Evolutionary conservation across 345 rosid species (phyloP).

Genomic region (Citrus mangshanensis): DNA sequence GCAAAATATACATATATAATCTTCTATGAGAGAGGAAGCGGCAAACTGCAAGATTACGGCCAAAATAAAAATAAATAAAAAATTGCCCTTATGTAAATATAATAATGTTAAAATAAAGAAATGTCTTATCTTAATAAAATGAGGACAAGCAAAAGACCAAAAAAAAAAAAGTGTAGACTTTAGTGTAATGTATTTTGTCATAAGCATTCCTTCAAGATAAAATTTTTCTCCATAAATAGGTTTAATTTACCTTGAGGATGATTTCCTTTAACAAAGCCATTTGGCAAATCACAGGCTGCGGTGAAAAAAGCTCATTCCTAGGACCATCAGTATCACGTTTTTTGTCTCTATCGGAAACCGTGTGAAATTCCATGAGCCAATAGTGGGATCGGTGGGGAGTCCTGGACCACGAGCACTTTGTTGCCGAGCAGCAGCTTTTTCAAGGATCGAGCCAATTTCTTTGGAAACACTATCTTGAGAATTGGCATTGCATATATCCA

Average conservation of each 20-base stretch:
- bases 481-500: too few species aligned
- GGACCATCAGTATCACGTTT: slow-evolving; percentile 13
- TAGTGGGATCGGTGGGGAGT: neutral
- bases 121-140: neutral
- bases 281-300: neutral
- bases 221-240: neutral
- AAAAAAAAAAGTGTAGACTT: too few species aligned
- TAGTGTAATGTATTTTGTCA: too few species aligned
- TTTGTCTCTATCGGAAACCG: neutral
- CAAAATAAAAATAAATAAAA: too few species aligned
- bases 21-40: too few species aligned
- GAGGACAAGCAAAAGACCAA: too few species aligned
- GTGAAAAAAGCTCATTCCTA: slow-evolving; percentile 3
- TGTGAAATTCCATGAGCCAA: neutral
- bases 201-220: neutral
- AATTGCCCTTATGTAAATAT: too few species aligned
- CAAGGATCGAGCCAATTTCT: neutral
- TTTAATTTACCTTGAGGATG: neutral
- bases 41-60: too few species aligned
- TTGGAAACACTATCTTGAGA: too few species aligned
- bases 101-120: too few species aligned
- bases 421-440: neutral
- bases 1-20: neutral
- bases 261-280: neutral
- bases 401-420: neutral